Evolutionary conservation across 2,329 filamentous ascomycete genomes (phyloP).

Genomic region (Alternaria sp.): DNA sequence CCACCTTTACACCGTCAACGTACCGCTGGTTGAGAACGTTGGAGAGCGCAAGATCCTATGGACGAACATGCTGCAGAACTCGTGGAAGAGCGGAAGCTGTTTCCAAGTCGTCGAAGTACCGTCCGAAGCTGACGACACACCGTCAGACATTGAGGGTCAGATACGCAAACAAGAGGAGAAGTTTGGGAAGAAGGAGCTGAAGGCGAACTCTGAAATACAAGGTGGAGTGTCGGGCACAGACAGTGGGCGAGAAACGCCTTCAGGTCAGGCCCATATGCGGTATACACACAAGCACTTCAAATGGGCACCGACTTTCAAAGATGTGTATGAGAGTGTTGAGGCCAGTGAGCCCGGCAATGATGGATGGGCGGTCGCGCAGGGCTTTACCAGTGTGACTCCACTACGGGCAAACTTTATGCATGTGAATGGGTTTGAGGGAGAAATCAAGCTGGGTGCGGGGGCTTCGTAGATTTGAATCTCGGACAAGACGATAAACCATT

Average conservation of each 20-base stretch:
- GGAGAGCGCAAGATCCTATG: slow-evolving; percentile 77
- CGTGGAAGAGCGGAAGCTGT: slow-evolving; percentile 84
- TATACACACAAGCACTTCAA: slow-evolving; percentile 90
- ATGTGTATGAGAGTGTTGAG: slow-evolving; percentile 88
- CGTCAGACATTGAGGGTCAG: slow-evolving; percentile 73
- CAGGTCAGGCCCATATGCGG: slow-evolving; percentile 49
- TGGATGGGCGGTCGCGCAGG: slow-evolving; percentile 90
- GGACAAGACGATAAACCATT: too few species aligned
- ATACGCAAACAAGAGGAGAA: slow-evolving; percentile 71
- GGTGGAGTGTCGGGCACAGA: slow-evolving; percentile 32
- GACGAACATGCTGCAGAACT: slow-evolving; percentile 88
- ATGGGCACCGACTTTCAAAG: slow-evolving; percentile 87
- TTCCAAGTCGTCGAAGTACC: slow-evolving; percentile 81
- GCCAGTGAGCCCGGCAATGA: slow-evolving; percentile 82
- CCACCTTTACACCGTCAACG: slow-evolving; percentile 91
- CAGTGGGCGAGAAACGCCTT: slow-evolving; percentile 43
- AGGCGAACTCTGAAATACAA: slow-evolving; percentile 23
- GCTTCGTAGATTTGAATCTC: slow-evolving; percentile 1
- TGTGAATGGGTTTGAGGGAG: slow-evolving; percentile 38
- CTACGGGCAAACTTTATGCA: slow-evolving; percentile 94
- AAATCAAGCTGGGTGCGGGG: slow-evolving; percentile 37
- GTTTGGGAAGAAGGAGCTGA: slow-evolving; percentile 55
- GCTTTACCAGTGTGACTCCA: slow-evolving; percentile 88
- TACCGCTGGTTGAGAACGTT: slow-evolving; percentile 82
- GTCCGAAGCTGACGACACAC: slow-evolving; percentile 65